Evolutionary conservation across 352 stramenopile genomes (phyloP).

Genomic region (Pythium rishiriense): DNA sequence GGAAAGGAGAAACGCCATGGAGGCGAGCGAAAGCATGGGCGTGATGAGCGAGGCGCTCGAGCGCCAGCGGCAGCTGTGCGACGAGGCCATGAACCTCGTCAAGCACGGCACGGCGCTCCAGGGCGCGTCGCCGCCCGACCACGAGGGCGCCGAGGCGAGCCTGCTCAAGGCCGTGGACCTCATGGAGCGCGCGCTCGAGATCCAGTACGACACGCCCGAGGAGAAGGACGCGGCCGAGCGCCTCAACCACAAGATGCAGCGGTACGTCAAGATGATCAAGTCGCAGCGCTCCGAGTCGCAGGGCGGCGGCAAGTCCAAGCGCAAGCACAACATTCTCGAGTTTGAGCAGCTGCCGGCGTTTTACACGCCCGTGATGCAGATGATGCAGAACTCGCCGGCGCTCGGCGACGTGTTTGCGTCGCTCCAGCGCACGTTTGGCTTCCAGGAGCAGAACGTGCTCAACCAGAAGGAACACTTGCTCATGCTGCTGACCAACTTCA

Average conservation of each 20-base stretch:
- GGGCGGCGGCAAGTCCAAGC: conserved; percentile 22
- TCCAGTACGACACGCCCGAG: conserved; percentile 33
- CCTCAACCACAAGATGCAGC: conserved; percentile 46
- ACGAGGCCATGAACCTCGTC: conserved; percentile 40
- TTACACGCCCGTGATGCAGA: conserved; percentile 35
- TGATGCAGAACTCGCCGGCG: conserved; percentile 31
- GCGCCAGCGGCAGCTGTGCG: conserved; percentile 38
- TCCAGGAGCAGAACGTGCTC: conserved; percentile 75
- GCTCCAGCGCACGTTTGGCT: conserved; percentile 90
- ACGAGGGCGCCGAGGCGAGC: conserved; percentile 24
- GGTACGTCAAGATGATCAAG: conserved; percentile 55
- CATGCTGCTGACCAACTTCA: conserved; percentile 45
- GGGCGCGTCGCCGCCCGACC: conserved; percentile 28
- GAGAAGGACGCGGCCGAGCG: conserved; percentile 34
- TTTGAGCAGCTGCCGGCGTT: conserved; percentile 37
- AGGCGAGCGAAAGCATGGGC: conserved; percentile 27
- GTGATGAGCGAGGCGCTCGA: conserved; percentile 35
- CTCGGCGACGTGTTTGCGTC: conserved; percentile 73
- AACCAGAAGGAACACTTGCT: conserved; percentile 49
- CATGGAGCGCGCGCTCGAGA: conserved; percentile 36
- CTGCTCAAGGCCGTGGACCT: conserved; percentile 35
- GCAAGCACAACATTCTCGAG: conserved; percentile 43
- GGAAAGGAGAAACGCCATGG: conserved; percentile 9
- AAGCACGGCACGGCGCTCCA: conserved; percentile 38
- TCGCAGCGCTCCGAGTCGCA: conserved; percentile 32